Evolutionary conservation across 2,329 filamentous ascomycete species (phyloP).

Genomic region (Cladophialophora psammophila): DNA sequence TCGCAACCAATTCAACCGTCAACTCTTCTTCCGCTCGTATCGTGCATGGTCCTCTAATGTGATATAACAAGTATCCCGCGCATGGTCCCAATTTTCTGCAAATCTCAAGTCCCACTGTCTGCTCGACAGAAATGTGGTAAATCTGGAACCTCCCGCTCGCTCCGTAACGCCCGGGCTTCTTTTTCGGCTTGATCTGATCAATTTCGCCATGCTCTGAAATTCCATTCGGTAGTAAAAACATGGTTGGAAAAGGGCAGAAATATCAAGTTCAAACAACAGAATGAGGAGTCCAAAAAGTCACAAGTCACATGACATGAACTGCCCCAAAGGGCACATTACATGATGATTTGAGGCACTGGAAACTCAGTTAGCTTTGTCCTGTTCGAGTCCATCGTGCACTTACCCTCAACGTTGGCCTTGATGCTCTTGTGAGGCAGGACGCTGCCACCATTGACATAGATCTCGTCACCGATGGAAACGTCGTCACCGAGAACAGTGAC

Average conservation of each 20-base stretch:
- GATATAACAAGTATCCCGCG: neutral
- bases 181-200: conserved; percentile 4
- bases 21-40: neutral
- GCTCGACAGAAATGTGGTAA: neutral
- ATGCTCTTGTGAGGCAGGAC: conserved; percentile 98
- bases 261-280: conserved; percentile 10
- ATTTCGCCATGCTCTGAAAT: conserved; percentile 14
- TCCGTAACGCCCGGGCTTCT: conserved; percentile 19
- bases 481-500: conserved; percentile 98
- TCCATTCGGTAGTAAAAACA: conserved; percentile 15
- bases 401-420: conserved; percentile 93
- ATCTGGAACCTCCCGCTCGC: conserved; percentile 11
- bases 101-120: neutral
- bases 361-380: conserved; percentile 13
- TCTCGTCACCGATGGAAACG: conserved; percentile 95
- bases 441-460: conserved; percentile 97
- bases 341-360: conserved; percentile 58
- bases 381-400: conserved; percentile 41
- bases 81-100: neutral
- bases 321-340: conserved; percentile 46
- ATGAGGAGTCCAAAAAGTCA: conserved; percentile 12
- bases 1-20: neutral
- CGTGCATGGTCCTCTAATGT: conserved; percentile 3
- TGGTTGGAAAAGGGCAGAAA: conserved; percentile 10
- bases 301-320: conserved; percentile 10